Evolutionary conservation across 192 early-diverging fungal genomes (phyloP).

Genomic region (Mortierella claussenii): DNA sequence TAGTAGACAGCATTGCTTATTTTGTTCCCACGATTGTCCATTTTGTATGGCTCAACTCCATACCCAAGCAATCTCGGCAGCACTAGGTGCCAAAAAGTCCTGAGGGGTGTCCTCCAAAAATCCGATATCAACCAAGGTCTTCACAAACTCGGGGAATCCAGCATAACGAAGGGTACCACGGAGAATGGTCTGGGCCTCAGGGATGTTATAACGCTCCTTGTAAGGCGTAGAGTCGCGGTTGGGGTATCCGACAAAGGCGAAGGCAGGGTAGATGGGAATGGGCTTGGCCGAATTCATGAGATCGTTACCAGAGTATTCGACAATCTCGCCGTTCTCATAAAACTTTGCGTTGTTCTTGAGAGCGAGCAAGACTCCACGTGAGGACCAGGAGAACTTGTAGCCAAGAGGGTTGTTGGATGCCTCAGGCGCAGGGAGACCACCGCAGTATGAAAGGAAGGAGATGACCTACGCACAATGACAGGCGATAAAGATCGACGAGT

Average conservation of each 20-base stretch:
- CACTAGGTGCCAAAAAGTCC: conserved; percentile 64
- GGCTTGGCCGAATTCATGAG: conserved; percentile 94
- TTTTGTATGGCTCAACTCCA: no score
- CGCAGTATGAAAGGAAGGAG: conserved; percentile 96
- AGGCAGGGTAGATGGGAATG: conserved; percentile 92
- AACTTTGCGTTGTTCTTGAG: conserved; percentile 94
- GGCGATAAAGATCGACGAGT: no score
- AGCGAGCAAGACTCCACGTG: conserved; percentile 97
- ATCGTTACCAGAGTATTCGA: conserved; percentile 82
- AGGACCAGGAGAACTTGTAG: conserved; percentile 99
- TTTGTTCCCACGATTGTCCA: conserved; percentile 12
- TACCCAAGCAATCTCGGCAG: conserved; percentile 79
- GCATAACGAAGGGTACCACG: conserved; percentile 96
- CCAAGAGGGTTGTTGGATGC: conserved; percentile 97
- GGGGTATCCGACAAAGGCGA: conserved; percentile 94
- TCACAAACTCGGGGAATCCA: conserved; percentile 97
- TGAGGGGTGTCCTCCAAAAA: conserved; percentile 84
- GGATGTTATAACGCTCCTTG: conserved; percentile 93
- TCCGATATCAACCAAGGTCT: conserved; percentile 93
- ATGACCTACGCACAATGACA: no score
- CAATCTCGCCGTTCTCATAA: conserved; percentile 87
- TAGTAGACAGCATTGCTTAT: no score
- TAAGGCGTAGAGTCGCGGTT: conserved; percentile 98
- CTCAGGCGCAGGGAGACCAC: conserved; percentile 98
- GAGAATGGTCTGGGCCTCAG: conserved; percentile 91